Evolutionary conservation across 1,139 yeast species (phyloP), one percentile per base, ranked within the genome.

Genomic region (Taiozyma sp.): DNA sequence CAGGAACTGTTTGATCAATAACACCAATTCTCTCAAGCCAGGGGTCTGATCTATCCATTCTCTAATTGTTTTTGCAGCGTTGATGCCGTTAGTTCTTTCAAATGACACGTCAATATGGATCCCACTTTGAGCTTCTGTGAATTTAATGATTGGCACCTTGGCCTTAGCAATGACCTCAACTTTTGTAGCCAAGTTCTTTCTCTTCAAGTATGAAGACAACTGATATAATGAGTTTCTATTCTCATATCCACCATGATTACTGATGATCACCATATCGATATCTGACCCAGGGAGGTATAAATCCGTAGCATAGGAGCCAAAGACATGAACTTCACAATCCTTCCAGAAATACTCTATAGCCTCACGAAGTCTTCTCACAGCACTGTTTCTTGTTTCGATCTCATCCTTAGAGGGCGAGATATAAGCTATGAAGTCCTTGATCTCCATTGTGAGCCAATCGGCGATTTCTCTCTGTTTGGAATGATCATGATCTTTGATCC

Each of bases 251-350:
- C 87, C 86, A 4, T 75, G 67, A 19, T 75, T 71, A 12, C 96
- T 87, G 9, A 85, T 74, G 29, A 95, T 80, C 44, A 92, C 98
- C 84, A 95, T 84, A 69, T 95, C 99, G 38, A 95, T 91, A 73
- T 95, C 99, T 0, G 97, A 90, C 1, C 97, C 97, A 0, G 99
- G 99, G 27, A 95, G 73, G 63, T 92, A 93, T 56, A 95, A 72
- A 65, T 92, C 97, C 0, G 99, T 92, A 0, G 99, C 98, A 67
- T 83, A 89, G 0, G 98, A 91, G 0, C 99, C 99, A 73, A 95
- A 93, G 16, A 92, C 96, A 60, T 85, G 87, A 10, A 87, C 80
- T 52, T 85, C 87, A 4, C 96, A 85, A 55, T 83, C 89, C 1
- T 84, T 83, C 98, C 99, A 93, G 51, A 86, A 73, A 3, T 70